Percentiles rank a stretch among this genome's conserved stretches.
Conservation (phyloP, 176 grass and related monocot genomes). For the Hyparrhenia diplandra region DNA sequence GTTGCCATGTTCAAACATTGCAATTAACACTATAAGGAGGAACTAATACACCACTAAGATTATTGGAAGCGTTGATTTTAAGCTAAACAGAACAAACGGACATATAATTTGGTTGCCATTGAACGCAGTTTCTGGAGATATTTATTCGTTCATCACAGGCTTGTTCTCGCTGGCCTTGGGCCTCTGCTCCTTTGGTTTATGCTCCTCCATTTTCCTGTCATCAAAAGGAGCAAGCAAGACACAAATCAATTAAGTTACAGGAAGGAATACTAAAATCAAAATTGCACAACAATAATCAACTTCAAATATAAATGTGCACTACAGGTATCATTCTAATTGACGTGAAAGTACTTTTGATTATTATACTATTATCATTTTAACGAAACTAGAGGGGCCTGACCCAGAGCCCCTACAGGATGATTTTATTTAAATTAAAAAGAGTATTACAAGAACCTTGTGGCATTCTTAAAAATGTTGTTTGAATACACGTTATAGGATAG, state of each 20-base stretch:
- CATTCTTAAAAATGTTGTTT: not conserved
- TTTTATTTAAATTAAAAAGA: too few relatives aligned
- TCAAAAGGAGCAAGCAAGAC: not conserved
- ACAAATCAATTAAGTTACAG: not conserved
- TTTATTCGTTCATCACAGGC: conserved; percentile 75
- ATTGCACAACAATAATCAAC: not conserved
- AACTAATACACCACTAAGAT: not conserved
- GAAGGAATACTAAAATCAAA: not conserved
- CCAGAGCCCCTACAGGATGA: too few relatives aligned
- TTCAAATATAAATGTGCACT: not conserved
- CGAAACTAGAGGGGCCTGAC: too few relatives aligned
- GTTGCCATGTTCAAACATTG: not conserved
- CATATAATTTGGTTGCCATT: not conserved
- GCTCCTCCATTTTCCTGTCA: conserved; percentile 60
- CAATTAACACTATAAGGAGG: not conserved
- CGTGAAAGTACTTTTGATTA: not conserved
- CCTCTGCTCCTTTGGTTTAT: conserved; percentile 70
- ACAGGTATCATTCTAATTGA: not conserved
- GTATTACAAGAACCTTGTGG: too few relatives aligned
- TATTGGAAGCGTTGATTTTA: not conserved
- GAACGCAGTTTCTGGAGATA: not conserved
- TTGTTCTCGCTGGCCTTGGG: conserved; percentile 76
- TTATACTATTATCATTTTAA: not conserved
- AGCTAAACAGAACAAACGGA: not conserved
- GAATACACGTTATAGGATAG: too few relatives aligned